These are phyloP conservation scores for Rhamnella rubrinervis DNA, from an alignment of 331 rosid genomes.

Conservation along the genomic window DNA sequence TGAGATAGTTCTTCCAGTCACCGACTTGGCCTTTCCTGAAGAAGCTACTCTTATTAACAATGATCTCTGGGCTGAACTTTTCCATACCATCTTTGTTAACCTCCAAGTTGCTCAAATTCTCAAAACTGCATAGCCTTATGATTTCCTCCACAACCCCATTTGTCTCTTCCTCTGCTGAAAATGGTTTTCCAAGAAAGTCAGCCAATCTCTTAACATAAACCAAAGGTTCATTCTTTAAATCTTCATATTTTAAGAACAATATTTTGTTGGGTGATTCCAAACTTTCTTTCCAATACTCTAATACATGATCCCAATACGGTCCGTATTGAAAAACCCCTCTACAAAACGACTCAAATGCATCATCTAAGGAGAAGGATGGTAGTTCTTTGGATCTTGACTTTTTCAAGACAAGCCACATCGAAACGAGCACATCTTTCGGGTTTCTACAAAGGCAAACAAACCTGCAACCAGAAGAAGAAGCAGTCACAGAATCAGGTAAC, in stretches of 20 bases:
- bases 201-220: conserved; percentile 2
- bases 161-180: background rate
- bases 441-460: background rate
- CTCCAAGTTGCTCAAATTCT: background rate
- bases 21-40: conserved; percentile 7
- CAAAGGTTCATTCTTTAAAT: background rate
- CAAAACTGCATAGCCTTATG: background rate
- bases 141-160: background rate
- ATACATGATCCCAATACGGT: conserved; percentile 7
- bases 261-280: background rate
- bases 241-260: conserved; percentile 7
- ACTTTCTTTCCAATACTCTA: conserved; percentile 8
- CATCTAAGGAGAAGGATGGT: background rate
- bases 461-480: background rate
- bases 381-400: background rate
- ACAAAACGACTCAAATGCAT: conserved; percentile 9
- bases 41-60: background rate
- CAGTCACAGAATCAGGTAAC: background rate
- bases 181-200: background rate
- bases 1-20: conserved; percentile 1
- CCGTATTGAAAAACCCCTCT: background rate
- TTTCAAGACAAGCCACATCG: background rate
- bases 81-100: background rate
- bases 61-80: background rate
- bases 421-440: conserved; percentile 7